Evolutionary conservation across 495 filamentous ascomycete genomes (phyloP).

Genomic region (Neurospora sp.): DNA sequence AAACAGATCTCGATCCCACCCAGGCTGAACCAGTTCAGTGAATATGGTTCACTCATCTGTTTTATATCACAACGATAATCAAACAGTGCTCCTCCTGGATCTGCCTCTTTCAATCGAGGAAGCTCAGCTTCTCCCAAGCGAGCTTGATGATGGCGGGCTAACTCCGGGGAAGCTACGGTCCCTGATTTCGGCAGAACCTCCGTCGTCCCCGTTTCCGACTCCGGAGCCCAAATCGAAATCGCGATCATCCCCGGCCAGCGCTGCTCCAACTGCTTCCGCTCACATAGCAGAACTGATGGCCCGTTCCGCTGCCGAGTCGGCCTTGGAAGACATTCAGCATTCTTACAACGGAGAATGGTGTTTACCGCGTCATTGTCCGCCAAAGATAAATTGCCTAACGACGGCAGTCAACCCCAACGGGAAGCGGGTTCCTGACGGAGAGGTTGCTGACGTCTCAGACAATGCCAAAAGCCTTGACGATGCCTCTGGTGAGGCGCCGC

Average conservation of each 20-base stretch:
- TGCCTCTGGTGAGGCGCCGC: background rate
- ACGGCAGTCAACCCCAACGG: background rate
- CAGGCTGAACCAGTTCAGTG: background rate
- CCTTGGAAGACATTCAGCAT: conserved; percentile 25
- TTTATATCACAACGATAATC: conserved; percentile 29
- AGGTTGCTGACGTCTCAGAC: conserved; percentile 35
- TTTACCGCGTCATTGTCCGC: conserved; percentile 24
- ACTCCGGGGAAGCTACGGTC: conserved; percentile 11
- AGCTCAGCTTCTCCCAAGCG: conserved; percentile 27
- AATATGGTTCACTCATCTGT: conserved; percentile 21
- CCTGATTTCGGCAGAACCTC: conserved; percentile 28
- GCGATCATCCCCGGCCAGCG: background rate
- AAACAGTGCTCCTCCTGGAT: conserved; percentile 31
- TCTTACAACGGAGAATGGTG: conserved; percentile 36
- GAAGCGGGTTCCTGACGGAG: conserved; percentile 13
- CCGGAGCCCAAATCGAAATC: conserved; percentile 30
- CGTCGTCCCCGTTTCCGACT: conserved; percentile 29
- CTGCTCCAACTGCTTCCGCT: conserved; percentile 16
- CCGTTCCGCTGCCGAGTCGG: conserved; percentile 27
- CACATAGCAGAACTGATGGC: conserved; percentile 38
- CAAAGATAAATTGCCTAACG: background rate
- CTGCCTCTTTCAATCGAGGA: conserved; percentile 39
- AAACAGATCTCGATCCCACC: background rate
- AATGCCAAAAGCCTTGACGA: conserved; percentile 35
- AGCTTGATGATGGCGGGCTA: conserved; percentile 4